Evolutionary conservation across 768 basidiomycete genomes (phyloP), one percentile per base, ranked within the genome.

Genomic region (Pisolithus albus): DNA sequence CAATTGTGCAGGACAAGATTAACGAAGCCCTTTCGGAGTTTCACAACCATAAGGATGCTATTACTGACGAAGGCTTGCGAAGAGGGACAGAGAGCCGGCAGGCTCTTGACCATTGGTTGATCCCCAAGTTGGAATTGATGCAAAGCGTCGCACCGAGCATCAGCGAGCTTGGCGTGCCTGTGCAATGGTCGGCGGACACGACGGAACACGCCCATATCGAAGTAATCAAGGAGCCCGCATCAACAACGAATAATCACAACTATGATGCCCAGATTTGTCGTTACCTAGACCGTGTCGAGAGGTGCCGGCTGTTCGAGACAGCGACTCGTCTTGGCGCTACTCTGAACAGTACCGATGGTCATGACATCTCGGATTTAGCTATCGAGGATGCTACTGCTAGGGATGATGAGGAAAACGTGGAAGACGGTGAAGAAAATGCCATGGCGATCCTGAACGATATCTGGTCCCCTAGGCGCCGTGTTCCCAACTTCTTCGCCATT

Each of bases 111-210:
- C 54, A 74, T 48, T 77, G 67, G 58, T 46, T 67, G 16, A 76
- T 77, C 39, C 73, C 70, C 1, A 78, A 78, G 54, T 62, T 75
- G 8, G 70, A 73, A 46, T 60, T 70, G 19, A 51, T 72, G n/a
- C 70, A 71, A 18, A 66, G 63, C 38, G 62, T 74, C 5, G 55
- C 60, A 5, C 49, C 57, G 2, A 69, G 59, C 51, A 69, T 72
- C 19, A 47, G 47, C 7, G 39, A 39, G 15, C 63, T 61, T 34
- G 72, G 74, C 0, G 59, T 56, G 11, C 45, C 67, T 3, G 59
- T 54, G 24, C 46, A 54, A 30, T 71, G 64, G 64, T 65, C 68
- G 5, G 43, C 43, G 28, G 24, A 44, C 26, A 44, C 10, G 3
- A 44, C 24, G 5, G 43, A 44, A 26, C 59, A 65, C 38, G 57